A percentile compares a stretch with the other conserved stretches of the same genome.
Conservation (phyloP, 306 rosid species). For the Castanea sativa region DNA sequence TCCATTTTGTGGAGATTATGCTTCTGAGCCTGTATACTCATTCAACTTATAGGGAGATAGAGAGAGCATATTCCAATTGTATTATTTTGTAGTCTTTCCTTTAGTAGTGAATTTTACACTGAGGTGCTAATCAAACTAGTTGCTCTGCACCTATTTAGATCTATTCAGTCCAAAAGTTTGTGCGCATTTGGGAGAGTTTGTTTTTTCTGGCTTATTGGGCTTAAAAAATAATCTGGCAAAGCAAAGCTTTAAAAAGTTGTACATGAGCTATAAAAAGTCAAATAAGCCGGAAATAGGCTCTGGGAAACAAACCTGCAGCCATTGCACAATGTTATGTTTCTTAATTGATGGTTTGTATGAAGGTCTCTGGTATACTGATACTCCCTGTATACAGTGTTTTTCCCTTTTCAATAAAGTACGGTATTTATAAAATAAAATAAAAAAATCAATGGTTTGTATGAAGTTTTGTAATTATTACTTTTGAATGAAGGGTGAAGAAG, state of each 20-base stretch:
- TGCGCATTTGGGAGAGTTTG: too few species aligned
- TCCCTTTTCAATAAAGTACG: too few species aligned
- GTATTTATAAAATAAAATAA: too few species aligned
- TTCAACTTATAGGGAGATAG: not conserved
- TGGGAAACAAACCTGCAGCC: too few species aligned
- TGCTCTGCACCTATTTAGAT: not conserved
- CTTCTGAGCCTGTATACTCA: not conserved
- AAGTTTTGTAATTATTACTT: not conserved
- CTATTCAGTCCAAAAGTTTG: not conserved
- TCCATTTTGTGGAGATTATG: conserved; percentile 6
- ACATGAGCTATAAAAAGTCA: too few species aligned
- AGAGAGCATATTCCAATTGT: not conserved
- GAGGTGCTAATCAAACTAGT: not conserved
- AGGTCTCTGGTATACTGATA: too few species aligned
- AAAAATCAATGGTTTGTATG: too few species aligned
- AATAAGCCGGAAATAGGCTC: too few species aligned
- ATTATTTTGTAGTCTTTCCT: not conserved
- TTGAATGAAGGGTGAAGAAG: not conserved
- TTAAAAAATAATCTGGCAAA: too few species aligned
- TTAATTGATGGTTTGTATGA: not conserved
- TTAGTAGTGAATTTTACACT: not conserved
- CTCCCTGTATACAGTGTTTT: too few species aligned
- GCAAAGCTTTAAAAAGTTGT: too few species aligned
- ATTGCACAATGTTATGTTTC: not conserved
- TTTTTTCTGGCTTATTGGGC: too few species aligned